A percentile compares a stretch with the other conserved stretches of the same genome.
phyloP scores from a whole-genome alignment of 768 basidiomycete species.

The Tephrocybe sp. region DNA sequence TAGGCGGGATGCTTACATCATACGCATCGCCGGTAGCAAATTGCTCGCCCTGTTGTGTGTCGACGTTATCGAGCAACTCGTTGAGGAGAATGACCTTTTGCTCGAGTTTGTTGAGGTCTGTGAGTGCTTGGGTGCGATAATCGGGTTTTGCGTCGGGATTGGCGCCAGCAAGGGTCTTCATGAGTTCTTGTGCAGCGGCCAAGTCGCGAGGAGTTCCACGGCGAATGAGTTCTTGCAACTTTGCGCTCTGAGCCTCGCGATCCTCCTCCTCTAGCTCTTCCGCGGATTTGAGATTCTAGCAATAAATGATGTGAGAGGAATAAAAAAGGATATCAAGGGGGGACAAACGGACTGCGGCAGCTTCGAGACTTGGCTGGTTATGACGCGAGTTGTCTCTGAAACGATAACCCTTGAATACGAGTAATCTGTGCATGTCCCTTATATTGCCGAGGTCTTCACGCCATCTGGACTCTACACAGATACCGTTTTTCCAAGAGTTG shows the following conservation, averaged over 20 bases:
- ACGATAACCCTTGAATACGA: conserved; percentile 90
- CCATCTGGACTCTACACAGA: conserved; percentile 86
- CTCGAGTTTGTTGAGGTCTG: conserved; percentile 91
- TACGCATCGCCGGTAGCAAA: conserved; percentile 91
- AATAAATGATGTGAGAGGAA: background rate
- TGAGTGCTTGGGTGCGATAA: conserved; percentile 85
- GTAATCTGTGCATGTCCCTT: conserved; percentile 91
- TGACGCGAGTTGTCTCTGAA: conserved; percentile 55
- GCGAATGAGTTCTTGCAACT: conserved; percentile 97
- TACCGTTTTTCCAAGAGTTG: conserved; percentile 90
- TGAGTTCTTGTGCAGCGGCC: conserved; percentile 92
- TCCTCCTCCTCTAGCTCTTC: conserved; percentile 97
- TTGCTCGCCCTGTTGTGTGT: conserved; percentile 64
- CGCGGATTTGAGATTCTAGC: conserved; percentile 86
- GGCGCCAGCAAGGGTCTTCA: conserved; percentile 93
- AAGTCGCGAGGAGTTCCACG: conserved; percentile 95
- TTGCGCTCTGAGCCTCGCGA: conserved; percentile 90
- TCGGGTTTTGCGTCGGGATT: conserved; percentile 94
- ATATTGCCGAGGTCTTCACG: conserved; percentile 97
- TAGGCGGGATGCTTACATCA: conserved; percentile 52
- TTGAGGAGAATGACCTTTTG: conserved; percentile 94
- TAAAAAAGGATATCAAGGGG: background rate
- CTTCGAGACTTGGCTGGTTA: conserved; percentile 30
- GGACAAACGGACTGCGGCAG: conserved; percentile 40
- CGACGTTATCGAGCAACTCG: conserved; percentile 94